Base-by-base conservation (phyloP, 768 basidiomycete species). In the Flagelloscypha sp. region DNA sequence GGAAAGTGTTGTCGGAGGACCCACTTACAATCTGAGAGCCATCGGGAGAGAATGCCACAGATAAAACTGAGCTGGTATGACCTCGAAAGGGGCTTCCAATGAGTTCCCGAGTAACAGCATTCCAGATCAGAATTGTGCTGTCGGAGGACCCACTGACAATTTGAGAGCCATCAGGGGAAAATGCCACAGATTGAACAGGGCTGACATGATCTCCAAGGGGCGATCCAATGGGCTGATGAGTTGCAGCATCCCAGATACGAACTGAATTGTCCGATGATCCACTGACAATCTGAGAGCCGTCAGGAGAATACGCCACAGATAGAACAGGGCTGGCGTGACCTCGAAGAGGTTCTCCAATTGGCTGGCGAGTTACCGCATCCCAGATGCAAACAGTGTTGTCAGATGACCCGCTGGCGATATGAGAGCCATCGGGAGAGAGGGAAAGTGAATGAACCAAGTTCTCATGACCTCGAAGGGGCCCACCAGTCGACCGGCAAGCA, bases 1-100 rank as follows among this genome's bases (percentile, higher is more conserved):
- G 16, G 8, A 54, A 27, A 5, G 41, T 48, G 0, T 23, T 35
- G 32, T 52, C 49, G 0, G 12, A 1, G 6, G 51, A 50, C 7
- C 47, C 46, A 16, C 47, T 46, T 5, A 36, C 44, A 30, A 55
- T 30, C 9, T 19, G 20, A 7, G 12, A 40, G 5, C 51, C 47
- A 45, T 49, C 47, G 4, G 52, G 46, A 13, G 49, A 50, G 30
- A 45, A 43, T 5, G 37, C 27, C 18, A 50, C 42, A 17, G 47
- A 43, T 4, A 11, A 24, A 10, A 48, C 37, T 28, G 15, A 23
- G 21, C 32, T 24, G 27, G 24, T 45, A 31, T 47, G 43, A 24
- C 47, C 47, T 25, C 11, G 28, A 11, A 43, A 28, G 21, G 57
- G 53, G 9, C 12, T 7, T 6, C 16, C 24, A 28, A 41, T 27